Evolutionary conservation across 164 flowering plant species (phyloP).

Genomic region (Annona cherimola): DNA sequence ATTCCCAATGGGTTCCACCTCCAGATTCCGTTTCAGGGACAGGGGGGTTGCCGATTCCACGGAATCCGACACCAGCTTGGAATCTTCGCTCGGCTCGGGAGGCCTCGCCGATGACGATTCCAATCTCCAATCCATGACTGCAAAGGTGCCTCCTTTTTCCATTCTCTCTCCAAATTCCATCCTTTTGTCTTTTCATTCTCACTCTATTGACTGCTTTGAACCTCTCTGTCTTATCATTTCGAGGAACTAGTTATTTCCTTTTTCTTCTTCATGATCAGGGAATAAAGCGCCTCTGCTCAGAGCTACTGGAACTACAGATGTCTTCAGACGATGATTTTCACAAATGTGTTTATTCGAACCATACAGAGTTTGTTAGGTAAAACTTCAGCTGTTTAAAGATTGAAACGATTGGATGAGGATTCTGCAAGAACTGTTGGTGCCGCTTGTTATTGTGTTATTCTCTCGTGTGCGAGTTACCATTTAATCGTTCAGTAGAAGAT

Average conservation of each 20-base stretch:
- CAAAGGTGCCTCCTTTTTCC: constrained; percentile 32
- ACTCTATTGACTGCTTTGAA: background rate
- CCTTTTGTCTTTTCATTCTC: too few relatives aligned
- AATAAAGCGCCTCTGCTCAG: constrained; percentile 61
- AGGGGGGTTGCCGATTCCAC: constrained; percentile 26
- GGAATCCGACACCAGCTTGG: constrained; percentile 22
- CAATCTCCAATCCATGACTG: constrained; percentile 54
- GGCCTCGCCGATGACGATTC: constrained; percentile 22
- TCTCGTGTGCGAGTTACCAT: background rate
- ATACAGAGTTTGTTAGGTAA: constrained; percentile 55
- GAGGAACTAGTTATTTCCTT: background rate
- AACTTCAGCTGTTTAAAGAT: background rate
- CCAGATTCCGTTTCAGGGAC: constrained; percentile 50
- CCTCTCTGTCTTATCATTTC: background rate
- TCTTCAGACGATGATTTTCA: constrained; percentile 58
- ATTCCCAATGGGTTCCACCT: constrained; percentile 25
- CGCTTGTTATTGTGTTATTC: background rate
- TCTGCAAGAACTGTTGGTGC: background rate
- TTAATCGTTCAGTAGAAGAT: too few relatives aligned
- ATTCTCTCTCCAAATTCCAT: too few relatives aligned
- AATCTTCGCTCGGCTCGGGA: constrained; percentile 24
- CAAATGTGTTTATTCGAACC: constrained; percentile 35
- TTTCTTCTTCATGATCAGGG: constrained; percentile 32
- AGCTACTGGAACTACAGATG: constrained; percentile 56
- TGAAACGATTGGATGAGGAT: background rate